Base-by-base conservation (phyloP, 768 basidiomycete species). In the Podaxis sp. region DNA sequence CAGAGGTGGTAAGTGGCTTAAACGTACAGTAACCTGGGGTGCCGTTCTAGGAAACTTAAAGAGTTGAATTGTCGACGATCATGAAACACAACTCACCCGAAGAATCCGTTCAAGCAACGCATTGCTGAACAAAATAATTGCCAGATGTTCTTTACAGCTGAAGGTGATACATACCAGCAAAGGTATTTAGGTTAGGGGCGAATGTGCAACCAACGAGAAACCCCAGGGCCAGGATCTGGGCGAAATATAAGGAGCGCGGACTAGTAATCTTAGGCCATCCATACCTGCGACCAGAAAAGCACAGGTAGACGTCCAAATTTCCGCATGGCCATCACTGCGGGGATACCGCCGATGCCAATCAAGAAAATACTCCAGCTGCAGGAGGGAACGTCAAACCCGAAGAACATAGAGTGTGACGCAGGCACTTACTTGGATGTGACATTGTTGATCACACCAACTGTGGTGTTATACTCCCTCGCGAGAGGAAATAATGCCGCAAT, bases 231-330 rank as follows among this genome's bases (percentile, higher is more conserved):
- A 88, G 71, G 12, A 88, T 64, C 83, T 87, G 54, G n/a, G 30
- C 6, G 7, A 19, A 11, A 22, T 19, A 19, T 52, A 40, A 58
- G 54, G n/a, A n/a, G 39, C 2, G 51, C 15, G 17, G 12, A 26
- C 12, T 8, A 11, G 17, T 3, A 26, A 7, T n/a, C 4, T 15
- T 8, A 51, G 36, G 13, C 15, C 28, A 15, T 38, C 62, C 76
- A 17, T 60, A 84, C 84, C 75, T 89, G 87, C 0, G 86, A 85
- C 88, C 88, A 90, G 73, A 89, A 89, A 38, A 90, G 73, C 15
- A 89, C 75, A 0, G 87, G 87, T 0, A 90, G 80, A 53, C 89
- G 83, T 5, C 89, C 89, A 59, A 74, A 81, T 22, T 85, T 81
- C 33, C 87, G 79, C 73, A 89, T 85, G 30, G 87, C 71, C 76